Evolutionary conservation across 306 rosid species (phyloP).

Genomic region (Trifolium dubium): DNA sequence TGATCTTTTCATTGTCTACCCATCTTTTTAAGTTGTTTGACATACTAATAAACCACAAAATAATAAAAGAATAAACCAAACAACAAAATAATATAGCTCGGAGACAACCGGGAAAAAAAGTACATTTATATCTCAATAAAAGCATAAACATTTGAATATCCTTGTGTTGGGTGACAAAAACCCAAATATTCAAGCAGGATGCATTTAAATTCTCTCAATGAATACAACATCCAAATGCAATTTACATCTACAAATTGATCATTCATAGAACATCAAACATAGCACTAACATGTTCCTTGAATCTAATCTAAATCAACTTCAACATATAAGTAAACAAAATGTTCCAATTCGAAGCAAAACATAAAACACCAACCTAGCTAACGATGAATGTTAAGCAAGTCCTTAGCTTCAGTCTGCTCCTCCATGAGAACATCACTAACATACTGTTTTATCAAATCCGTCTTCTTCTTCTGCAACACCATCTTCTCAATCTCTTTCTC

Average conservation of each 20-base stretch:
- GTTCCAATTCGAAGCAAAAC: not conserved
- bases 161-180: not conserved
- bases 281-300: not conserved
- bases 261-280: not conserved
- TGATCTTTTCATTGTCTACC: not conserved
- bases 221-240: conserved; percentile 29
- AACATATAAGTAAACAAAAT: not conserved
- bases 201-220: conserved; percentile 9
- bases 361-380: conserved; percentile 19
- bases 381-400: conserved; percentile 80
- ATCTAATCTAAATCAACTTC: conserved; percentile 13
- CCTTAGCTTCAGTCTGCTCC: conserved; percentile 72
- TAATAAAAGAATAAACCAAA: not conserved
- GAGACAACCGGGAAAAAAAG: not conserved
- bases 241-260: conserved; percentile 3
- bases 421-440: conserved; percentile 69
- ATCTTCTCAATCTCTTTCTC: conserved; percentile 89
- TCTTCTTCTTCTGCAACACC: conserved; percentile 94
- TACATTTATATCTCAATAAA: not conserved
- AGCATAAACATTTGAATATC: not conserved
- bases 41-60: not conserved
- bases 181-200: conserved; percentile 1
- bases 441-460: conserved; percentile 74
- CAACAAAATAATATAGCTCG: not conserved
- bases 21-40: not conserved